A percentile compares a stretch with the other conserved stretches of the same genome.
Evolutionary conservation across 2,329 filamentous ascomycete species (phyloP).

Genomic region (Colletotrichum orchidophilum): DNA sequence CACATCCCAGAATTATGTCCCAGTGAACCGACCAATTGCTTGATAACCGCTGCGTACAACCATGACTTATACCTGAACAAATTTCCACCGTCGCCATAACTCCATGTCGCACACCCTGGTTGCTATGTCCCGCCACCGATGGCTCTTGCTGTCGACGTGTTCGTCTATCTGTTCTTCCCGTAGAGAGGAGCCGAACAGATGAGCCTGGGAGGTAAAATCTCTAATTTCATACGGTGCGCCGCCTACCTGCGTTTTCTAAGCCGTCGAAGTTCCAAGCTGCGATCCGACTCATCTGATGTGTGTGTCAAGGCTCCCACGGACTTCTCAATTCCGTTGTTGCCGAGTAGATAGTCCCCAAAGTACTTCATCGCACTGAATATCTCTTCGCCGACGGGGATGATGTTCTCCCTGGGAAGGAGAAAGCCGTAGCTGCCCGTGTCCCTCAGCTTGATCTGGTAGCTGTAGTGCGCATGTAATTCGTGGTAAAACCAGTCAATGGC

Average conservation of each 20-base stretch:
- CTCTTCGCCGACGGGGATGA: slow-evolving; percentile 90
- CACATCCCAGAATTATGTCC: not conserved
- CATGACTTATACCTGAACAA: not conserved
- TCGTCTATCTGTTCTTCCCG: not conserved
- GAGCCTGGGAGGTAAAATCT: slow-evolving; percentile 8
- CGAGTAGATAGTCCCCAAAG: slow-evolving; percentile 81
- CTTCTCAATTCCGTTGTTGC: slow-evolving; percentile 72
- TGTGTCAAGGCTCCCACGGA: not conserved
- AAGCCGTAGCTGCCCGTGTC: slow-evolving; percentile 97
- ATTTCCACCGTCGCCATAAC: slow-evolving; percentile 5
- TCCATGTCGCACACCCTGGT: not conserved
- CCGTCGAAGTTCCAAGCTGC: slow-evolving; percentile 43
- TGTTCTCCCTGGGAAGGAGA: slow-evolving; percentile 84
- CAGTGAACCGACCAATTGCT: not conserved
- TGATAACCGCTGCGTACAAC: slow-evolving; percentile 8
- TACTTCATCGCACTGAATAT: slow-evolving; percentile 84
- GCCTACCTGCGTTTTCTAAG: slow-evolving; percentile 40
- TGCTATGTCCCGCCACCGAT: not conserved
- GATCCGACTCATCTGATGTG: not conserved
- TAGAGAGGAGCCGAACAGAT: not conserved
- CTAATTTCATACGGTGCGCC: not conserved
- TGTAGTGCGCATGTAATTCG: slow-evolving; percentile 81
- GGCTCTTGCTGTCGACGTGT: not conserved
- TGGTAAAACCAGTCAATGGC: slow-evolving; percentile 97
- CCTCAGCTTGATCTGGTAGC: slow-evolving; percentile 93